phyloP scores from a whole-genome alignment of 345 rosid genomes.

The Lenwebbia sp. region DNA sequence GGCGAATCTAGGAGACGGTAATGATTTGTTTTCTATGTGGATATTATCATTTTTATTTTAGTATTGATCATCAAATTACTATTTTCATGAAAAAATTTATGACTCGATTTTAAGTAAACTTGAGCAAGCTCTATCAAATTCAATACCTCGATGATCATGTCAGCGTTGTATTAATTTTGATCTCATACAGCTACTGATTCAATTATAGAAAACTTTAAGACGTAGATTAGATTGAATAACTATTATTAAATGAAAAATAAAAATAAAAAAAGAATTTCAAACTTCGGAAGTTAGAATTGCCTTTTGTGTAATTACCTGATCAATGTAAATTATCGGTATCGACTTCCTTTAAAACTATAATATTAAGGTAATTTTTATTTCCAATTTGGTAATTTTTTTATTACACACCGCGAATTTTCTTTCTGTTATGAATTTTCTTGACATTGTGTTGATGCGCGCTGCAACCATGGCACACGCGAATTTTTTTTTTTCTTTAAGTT shows the following conservation, averaged over 20 bases:
- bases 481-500: too few species aligned
- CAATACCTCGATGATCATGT: neutral
- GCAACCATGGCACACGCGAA: too few species aligned
- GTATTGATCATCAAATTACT: accelerated
- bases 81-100: neutral
- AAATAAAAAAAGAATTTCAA: neutral
- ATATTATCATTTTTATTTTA: neutral
- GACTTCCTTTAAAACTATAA: neutral
- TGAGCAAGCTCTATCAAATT: neutral
- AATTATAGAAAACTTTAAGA: neutral
- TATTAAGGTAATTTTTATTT: neutral
- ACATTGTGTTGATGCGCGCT: too few species aligned
- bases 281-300: neutral
- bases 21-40: neutral
- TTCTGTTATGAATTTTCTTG: neutral
- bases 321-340: neutral
- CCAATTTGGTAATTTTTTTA: neutral
- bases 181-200: neutral
- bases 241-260: neutral
- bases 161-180: neutral
- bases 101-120: neutral
- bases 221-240: accelerated
- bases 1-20: accelerated
- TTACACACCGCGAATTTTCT: neutral
- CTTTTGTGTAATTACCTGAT: neutral